phyloP scores from a whole-genome alignment of 495 filamentous ascomycete genomes.

The Podospora australis region DNA sequence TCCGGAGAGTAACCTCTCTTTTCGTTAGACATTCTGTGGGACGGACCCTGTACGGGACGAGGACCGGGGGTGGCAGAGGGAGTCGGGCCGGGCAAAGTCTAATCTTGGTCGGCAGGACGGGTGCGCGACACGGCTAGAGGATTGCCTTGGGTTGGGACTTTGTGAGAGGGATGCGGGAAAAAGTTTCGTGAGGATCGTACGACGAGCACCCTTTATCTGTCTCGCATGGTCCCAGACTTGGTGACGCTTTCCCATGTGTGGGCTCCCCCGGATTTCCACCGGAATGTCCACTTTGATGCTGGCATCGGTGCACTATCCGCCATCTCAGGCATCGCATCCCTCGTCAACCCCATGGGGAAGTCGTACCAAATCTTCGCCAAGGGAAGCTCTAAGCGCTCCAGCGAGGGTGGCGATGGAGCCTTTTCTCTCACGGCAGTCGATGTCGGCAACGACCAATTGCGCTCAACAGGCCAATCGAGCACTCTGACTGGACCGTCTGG shows the following conservation, averaged over 20 bases:
- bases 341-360: slow-evolving; percentile 3
- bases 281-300: background rate
- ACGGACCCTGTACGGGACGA: background rate
- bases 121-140: background rate
- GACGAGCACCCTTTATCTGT: background rate
- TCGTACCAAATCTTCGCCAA: background rate
- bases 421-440: slow-evolving; percentile 6
- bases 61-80: slow-evolving; percentile 1
- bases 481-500: background rate
- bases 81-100: background rate
- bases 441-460: slow-evolving; percentile 6
- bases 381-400: background rate
- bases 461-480: background rate
- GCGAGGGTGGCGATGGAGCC: background rate
- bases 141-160: background rate
- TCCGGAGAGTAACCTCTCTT: slow-evolving; percentile 5
- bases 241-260: background rate
- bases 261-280: background rate
- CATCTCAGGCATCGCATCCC: background rate
- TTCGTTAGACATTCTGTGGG: slow-evolving; percentile 11
- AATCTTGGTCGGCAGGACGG: background rate
- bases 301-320: background rate
- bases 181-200: background rate
- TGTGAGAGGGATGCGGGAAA: background rate
- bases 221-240: background rate